Conservation (phyloP, 139 green algal genomes). For the Tetratostichococcus sp. region DNA sequence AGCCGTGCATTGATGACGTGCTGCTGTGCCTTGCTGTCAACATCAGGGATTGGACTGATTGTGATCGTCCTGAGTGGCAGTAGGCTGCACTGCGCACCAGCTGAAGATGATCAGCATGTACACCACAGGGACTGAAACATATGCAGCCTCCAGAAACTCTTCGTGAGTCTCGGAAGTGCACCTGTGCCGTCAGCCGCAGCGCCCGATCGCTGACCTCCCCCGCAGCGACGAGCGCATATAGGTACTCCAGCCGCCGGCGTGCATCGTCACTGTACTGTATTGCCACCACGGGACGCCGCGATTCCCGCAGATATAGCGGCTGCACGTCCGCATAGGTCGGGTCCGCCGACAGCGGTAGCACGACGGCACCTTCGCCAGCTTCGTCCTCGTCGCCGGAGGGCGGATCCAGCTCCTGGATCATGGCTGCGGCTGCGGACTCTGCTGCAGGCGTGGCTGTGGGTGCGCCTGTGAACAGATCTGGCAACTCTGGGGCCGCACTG, state of each 20-base stretch:
- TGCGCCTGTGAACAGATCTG: too few species aligned
- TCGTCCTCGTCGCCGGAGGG: background rate
- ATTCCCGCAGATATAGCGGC: slow-evolving; percentile 22
- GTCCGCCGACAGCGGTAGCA: slow-evolving; percentile 33
- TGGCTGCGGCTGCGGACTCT: background rate
- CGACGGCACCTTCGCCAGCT: background rate
- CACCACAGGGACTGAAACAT: too few species aligned
- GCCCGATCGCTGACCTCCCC: slow-evolving; percentile 54
- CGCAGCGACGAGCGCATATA: slow-evolving; percentile 5
- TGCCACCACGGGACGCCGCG: slow-evolving; percentile 9
- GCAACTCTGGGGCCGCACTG: background rate
- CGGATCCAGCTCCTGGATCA: background rate
- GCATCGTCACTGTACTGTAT: background rate
- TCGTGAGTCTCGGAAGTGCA: slow-evolving; percentile 33
- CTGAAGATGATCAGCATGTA: too few species aligned
- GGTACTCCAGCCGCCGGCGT: background rate
- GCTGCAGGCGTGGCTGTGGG: too few species aligned
- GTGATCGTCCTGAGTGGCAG: too few species aligned
- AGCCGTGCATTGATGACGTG: too few species aligned
- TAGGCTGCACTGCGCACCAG: too few species aligned
- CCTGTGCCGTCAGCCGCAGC: slow-evolving; percentile 55
- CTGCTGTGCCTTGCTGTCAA: too few species aligned
- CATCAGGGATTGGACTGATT: too few species aligned
- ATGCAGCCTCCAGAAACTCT: too few species aligned
- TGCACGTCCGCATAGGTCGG: background rate